Conservation (phyloP, 139 green algal genomes). For the Pseudopediastrum boryanum region DNA sequence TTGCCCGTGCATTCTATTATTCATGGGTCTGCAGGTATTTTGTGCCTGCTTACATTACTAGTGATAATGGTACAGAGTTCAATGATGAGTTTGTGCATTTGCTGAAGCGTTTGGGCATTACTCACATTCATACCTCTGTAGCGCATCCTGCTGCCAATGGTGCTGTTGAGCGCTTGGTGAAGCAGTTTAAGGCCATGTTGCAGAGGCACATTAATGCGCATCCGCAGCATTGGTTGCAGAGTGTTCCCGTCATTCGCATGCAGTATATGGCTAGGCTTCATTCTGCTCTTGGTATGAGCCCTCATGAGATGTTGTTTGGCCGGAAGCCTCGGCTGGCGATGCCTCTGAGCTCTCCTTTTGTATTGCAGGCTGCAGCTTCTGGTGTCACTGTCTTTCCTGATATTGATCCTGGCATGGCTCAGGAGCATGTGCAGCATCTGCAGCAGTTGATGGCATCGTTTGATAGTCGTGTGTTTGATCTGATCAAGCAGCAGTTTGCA, state of each 20-base stretch:
- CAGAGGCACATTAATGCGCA: slow-evolving; percentile 11
- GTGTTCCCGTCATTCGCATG: slow-evolving; percentile 5
- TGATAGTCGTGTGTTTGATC: background rate
- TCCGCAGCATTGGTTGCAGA: slow-evolving; percentile 20
- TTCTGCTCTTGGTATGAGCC: slow-evolving; percentile 20
- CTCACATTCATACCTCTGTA: too few species aligned
- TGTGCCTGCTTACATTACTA: background rate
- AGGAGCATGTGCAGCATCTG: background rate
- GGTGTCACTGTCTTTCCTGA: background rate
- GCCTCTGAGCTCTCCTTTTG: background rate
- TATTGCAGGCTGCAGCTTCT: background rate
- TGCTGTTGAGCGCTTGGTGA: background rate
- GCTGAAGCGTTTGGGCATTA: slow-evolving; percentile 12
- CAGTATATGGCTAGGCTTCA: slow-evolving; percentile 13
- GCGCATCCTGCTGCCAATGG: slow-evolving; percentile 27
- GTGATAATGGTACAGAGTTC: slow-evolving; percentile 8
- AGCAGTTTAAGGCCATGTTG: slow-evolving; percentile 10
- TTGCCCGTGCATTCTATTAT: too few species aligned
- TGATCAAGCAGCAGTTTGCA: background rate
- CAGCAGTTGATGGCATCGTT: background rate
- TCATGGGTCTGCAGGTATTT: background rate
- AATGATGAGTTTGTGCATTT: background rate
- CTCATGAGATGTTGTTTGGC: slow-evolving; percentile 23
- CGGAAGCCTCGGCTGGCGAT: slow-evolving; percentile 1
- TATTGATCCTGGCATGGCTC: background rate